Percentiles rank a stretch among this genome's conserved stretches.
Conservation (phyloP, 495 filamentous ascomycete genomes). For the Penicillium desertorum region DNA sequence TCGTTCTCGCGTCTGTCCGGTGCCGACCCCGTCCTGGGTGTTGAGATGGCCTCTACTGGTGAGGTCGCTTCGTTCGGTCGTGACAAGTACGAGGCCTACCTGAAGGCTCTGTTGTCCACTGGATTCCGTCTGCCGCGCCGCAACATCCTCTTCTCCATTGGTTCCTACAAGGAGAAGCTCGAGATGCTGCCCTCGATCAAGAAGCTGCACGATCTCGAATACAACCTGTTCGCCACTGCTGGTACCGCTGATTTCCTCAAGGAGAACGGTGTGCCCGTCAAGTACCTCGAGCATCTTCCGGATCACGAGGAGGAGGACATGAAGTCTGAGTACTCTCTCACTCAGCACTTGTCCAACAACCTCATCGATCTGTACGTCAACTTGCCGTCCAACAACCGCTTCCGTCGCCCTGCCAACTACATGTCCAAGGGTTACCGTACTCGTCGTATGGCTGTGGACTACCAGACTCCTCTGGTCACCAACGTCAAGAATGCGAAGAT, state of each 20-base stretch:
- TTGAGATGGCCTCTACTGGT: conserved; percentile 98
- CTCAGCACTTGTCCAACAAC: conserved; percentile 93
- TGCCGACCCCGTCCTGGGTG: conserved; percentile 92
- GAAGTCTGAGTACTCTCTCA: conserved; percentile 93
- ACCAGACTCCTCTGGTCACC: conserved; percentile 94
- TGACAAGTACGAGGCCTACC: conserved; percentile 96
- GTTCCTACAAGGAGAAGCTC: conserved; percentile 94
- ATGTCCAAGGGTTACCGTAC: conserved; percentile 97
- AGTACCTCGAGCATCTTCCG: conserved; percentile 84
- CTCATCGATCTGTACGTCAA: conserved; percentile 99
- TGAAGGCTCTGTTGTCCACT: conserved; percentile 92
- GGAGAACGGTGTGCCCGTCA: conserved; percentile 83
- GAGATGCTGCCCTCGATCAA: conserved; percentile 92
- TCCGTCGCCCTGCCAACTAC: conserved; percentile 92
- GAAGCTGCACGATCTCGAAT: conserved; percentile 84
- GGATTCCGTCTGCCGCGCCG: conserved; percentile 95
- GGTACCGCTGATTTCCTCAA: conserved; percentile 95
- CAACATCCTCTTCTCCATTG: conserved; percentile 93
- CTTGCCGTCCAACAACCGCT: conserved; percentile 94
- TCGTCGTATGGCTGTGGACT: conserved; percentile 96
- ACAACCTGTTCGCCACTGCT: conserved; percentile 91
- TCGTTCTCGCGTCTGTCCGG: conserved; percentile 96
- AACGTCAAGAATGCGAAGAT: conserved; percentile 99
- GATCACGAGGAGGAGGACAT: conserved; percentile 66
- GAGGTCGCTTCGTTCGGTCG: conserved; percentile 95